Percentiles rank a stretch among this genome's conserved stretches.
These are phyloP conservation scores for Penicillium crystallinum DNA, from an alignment of 495 filamentous ascomycete genomes.

Conservation along the genomic window DNA sequence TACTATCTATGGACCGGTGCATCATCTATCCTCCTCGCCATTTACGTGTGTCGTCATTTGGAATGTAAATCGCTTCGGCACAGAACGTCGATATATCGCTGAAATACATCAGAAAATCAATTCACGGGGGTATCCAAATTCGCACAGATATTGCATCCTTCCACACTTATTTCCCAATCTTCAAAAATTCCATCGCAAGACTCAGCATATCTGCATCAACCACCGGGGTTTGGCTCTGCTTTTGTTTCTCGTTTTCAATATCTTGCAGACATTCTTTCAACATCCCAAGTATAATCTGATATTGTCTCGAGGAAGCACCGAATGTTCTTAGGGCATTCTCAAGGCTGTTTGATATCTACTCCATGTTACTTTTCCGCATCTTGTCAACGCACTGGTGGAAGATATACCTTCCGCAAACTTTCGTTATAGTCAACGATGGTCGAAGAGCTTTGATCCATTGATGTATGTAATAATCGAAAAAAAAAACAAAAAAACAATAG, in stretches of 20 bases:
- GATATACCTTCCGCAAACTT: constrained; percentile 24
- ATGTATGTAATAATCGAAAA: neutral
- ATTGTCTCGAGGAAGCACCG: constrained; percentile 35
- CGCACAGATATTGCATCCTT: neutral
- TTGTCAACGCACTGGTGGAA: neutral
- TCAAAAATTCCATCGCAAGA: constrained; percentile 37
- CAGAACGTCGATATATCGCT: neutral
- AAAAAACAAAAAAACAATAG: too few relatives aligned
- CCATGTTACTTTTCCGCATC: neutral
- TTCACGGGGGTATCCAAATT: neutral
- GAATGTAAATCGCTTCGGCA: constrained; percentile 14
- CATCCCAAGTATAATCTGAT: constrained; percentile 32
- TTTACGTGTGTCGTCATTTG: constrained; percentile 10
- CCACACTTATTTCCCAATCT: constrained; percentile 22
- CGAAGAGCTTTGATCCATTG: neutral
- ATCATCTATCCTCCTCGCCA: neutral
- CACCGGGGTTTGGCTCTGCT: neutral
- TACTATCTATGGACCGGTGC: neutral
- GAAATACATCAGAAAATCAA: neutral
- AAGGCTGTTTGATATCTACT: constrained; percentile 40
- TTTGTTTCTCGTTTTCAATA: constrained; percentile 22
- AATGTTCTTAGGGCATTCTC: constrained; percentile 40
- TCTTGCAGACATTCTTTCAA: constrained; percentile 33
- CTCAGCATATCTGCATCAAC: constrained; percentile 34
- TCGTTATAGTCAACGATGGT: constrained; percentile 25